A percentile compares a stretch with the other conserved stretches of the same genome.
These are phyloP conservation scores for Coniophora puteana DNA, from an alignment of 1,284 basidiomycete species.

Conservation along the genomic window DNA sequence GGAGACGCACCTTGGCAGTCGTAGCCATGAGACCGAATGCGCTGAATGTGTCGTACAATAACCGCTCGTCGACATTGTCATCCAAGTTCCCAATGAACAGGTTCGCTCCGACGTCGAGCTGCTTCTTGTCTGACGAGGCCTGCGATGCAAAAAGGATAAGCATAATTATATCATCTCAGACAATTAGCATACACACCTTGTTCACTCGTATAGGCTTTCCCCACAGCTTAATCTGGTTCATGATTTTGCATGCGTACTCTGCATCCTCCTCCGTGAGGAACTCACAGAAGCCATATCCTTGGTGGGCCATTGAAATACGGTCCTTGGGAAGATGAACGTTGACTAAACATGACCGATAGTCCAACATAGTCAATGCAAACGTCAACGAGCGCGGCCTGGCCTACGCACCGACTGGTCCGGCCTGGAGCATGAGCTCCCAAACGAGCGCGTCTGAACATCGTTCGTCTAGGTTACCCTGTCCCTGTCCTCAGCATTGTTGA, in stretches of 20 bases:
- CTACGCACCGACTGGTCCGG: slow-evolving; percentile 88
- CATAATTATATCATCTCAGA: not conserved
- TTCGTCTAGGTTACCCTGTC: slow-evolving; percentile 94
- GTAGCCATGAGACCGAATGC: slow-evolving; percentile 93
- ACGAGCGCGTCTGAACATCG: slow-evolving; percentile 90
- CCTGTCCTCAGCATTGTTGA: not conserved
- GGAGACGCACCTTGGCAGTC: slow-evolving; percentile 79
- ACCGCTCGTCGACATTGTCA: slow-evolving; percentile 88
- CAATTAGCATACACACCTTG: slow-evolving; percentile 61
- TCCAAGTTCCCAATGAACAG: slow-evolving; percentile 96
- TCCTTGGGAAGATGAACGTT: slow-evolving; percentile 99
- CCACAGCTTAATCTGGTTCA: slow-evolving; percentile 99
- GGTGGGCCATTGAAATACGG: slow-evolving; percentile 95
- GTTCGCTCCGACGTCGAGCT: slow-evolving; percentile 97
- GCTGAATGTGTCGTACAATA: slow-evolving; percentile 93
- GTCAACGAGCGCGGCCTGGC: slow-evolving; percentile 6
- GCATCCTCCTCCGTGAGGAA: slow-evolving; percentile 97
- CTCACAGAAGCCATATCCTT: slow-evolving; percentile 99
- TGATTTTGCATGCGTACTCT: slow-evolving; percentile 99
- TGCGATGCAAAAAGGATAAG: slow-evolving; percentile 5
- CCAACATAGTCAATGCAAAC: not conserved
- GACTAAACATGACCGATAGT: slow-evolving; percentile 45
- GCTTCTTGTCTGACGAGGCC: slow-evolving; percentile 69
- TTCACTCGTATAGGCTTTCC: slow-evolving; percentile 98
- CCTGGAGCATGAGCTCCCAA: slow-evolving; percentile 99